A percentile compares a stretch with the other conserved stretches of the same genome.
These are phyloP conservation scores for Sphagnurus paluster DNA, from an alignment of 1,284 basidiomycete species.

Conservation along the genomic window DNA sequence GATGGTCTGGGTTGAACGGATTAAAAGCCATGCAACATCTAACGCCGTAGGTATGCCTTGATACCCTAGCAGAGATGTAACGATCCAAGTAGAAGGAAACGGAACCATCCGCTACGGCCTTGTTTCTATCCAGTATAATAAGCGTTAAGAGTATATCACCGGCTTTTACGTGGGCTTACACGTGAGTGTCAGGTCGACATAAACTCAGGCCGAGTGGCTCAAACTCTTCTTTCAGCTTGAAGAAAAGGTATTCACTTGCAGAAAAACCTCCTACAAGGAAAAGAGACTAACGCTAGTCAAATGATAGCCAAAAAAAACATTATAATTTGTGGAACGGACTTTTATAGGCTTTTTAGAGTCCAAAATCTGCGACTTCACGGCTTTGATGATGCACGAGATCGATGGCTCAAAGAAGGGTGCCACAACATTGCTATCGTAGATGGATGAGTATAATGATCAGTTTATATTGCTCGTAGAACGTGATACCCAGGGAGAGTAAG, in stretches of 20 bases:
- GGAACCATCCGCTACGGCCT: slow-evolving; percentile 49
- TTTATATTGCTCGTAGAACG: background rate
- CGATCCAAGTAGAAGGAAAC: slow-evolving; percentile 46
- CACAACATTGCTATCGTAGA: slow-evolving; percentile 39
- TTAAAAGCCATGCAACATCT: slow-evolving; percentile 15
- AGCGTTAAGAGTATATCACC: background rate
- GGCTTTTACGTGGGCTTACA: too few relatives aligned
- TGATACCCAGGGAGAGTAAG: slow-evolving; percentile 44
- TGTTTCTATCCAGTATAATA: slow-evolving; percentile 40
- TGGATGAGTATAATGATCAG: background rate
- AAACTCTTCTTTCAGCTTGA: slow-evolving; percentile 20
- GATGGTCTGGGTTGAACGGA: slow-evolving; percentile 6
- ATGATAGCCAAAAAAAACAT: background rate
- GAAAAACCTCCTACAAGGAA: slow-evolving; percentile 51
- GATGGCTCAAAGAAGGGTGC: slow-evolving; percentile 49
- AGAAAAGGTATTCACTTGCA: slow-evolving; percentile 41
- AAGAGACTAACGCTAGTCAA: slow-evolving; percentile 31
- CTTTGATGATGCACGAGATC: slow-evolving; percentile 39
- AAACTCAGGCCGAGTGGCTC: slow-evolving; percentile 20
- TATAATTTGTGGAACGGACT: background rate
- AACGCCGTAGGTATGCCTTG: slow-evolving; percentile 39
- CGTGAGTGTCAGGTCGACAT: slow-evolving; percentile 27
- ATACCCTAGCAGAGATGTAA: slow-evolving; percentile 40
- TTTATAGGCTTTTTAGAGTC: slow-evolving; percentile 27
- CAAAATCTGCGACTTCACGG: slow-evolving; percentile 35